phyloP scores from a whole-genome alignment of 2,329 filamentous ascomycete species.

The Fusarium sp. region DNA sequence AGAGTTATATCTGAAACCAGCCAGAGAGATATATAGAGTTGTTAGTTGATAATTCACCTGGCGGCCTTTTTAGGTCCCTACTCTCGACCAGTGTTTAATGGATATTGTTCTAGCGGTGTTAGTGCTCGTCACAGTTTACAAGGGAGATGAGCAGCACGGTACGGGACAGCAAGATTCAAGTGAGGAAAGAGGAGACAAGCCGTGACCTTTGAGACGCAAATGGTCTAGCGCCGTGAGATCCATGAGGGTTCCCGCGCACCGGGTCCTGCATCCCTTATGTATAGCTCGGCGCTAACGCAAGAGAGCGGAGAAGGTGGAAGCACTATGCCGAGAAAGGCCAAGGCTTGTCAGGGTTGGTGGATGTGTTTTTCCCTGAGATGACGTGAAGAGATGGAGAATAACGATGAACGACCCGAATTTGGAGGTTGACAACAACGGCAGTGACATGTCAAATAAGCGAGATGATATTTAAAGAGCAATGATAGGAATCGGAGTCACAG shows the following conservation, averaged over 20 bases:
- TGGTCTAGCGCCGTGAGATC: slow-evolving; percentile 9
- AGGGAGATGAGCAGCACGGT: not conserved
- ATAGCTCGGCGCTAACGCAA: slow-evolving; percentile 23
- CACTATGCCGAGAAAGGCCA: slow-evolving; percentile 1
- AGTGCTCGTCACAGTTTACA: not conserved
- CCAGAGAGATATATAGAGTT: not conserved
- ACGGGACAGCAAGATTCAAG: not conserved
- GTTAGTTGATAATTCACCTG: too few species aligned
- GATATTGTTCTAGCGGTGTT: not conserved
- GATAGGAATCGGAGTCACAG: not conserved
- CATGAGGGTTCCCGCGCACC: slow-evolving; percentile 37
- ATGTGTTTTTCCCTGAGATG: slow-evolving; percentile 9
- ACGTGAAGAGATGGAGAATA: slow-evolving; percentile 21
- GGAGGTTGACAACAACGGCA: not conserved
- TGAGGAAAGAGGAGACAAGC: slow-evolving; percentile 35
- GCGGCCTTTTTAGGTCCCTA: not conserved
- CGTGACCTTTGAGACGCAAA: slow-evolving; percentile 2
- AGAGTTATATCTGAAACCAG: not conserved
- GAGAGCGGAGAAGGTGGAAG: not conserved
- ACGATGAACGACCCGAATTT: not conserved
- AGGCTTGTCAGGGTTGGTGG: slow-evolving; percentile 20
- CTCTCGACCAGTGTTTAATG: not conserved
- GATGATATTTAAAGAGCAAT: not conserved
- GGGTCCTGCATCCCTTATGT: slow-evolving; percentile 39
- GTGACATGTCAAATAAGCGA: slow-evolving; percentile 1